Evolutionary conservation across 768 basidiomycete species (phyloP).

Genomic region (Russula compacta): DNA sequence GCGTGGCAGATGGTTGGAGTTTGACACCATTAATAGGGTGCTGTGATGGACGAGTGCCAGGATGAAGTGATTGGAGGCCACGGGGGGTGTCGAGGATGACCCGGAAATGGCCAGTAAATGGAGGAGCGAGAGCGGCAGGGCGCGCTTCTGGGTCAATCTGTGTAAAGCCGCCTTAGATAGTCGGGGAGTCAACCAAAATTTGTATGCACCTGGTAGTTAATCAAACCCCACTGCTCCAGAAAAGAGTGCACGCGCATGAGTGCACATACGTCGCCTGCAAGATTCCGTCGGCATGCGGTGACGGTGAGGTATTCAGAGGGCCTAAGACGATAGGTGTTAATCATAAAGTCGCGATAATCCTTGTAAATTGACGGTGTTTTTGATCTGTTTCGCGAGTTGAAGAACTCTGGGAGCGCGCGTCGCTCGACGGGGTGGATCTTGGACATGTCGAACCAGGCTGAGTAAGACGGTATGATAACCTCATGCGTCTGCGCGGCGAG

Average conservation of each 20-base stretch:
- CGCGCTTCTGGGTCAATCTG: conserved; percentile 97
- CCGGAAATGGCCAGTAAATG: conserved; percentile 98
- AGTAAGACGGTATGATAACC: conserved; percentile 93
- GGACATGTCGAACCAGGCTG: conserved; percentile 96
- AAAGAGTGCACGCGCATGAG: conserved; percentile 99
- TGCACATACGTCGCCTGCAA: conserved; percentile 96
- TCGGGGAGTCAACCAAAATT: neutral
- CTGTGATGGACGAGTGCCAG: conserved; percentile 55
- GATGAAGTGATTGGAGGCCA: conserved; percentile 88
- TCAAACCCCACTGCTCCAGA: conserved; percentile 96
- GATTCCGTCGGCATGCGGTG: conserved; percentile 90
- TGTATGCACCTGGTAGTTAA: conserved; percentile 88
- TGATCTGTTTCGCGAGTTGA: conserved; percentile 87
- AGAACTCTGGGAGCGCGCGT: conserved; percentile 93
- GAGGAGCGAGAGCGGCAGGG: conserved; percentile 89
- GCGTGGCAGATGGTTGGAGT: conserved; percentile 32
- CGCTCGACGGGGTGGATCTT: conserved; percentile 89
- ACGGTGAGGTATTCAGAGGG: conserved; percentile 95
- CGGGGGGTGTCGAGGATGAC: conserved; percentile 95
- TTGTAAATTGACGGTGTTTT: conserved; percentile 98
- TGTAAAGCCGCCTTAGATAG: conserved; percentile 6
- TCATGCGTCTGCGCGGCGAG: conserved; percentile 96
- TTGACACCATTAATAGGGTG: conserved; percentile 43
- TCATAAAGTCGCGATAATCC: conserved; percentile 99
- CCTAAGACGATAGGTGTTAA: conserved; percentile 92